Conservation (phyloP, 805 yeast species). For the Maudiozyma bulderi region DNA sequence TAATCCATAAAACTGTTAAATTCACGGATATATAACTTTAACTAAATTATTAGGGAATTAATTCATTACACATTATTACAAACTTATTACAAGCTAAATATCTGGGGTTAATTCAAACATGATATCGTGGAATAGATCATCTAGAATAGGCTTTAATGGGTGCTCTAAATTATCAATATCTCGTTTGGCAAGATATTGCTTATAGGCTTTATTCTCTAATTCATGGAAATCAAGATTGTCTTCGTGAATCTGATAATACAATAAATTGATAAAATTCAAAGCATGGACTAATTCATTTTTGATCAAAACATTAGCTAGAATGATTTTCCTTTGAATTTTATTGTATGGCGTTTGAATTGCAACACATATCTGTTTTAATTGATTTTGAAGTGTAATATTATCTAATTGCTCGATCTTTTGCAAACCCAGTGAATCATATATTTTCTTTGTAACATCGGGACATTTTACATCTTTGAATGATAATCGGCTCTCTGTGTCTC, state of each 20-base stretch:
- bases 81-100: not conserved
- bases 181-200: not conserved
- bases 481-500: not conserved
- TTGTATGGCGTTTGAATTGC: slow-evolving; percentile 27
- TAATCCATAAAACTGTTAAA: too few relatives aligned
- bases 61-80: not conserved
- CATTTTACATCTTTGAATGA: slow-evolving; percentile 1
- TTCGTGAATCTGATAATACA: not conserved
- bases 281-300: slow-evolving; percentile 2
- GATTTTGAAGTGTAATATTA: slow-evolving; percentile 26
- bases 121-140: slow-evolving; percentile 1
- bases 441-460: slow-evolving; percentile 1
- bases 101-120: not conserved
- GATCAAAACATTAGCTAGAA: slow-evolving; percentile 9
- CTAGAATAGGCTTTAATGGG: slow-evolving; percentile 1
- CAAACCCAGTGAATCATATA: slow-evolving; percentile 6
- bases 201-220: slow-evolving; percentile 1
- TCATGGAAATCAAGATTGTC: slow-evolving; percentile 1
- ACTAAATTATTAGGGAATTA: not conserved
- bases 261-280: slow-evolving; percentile 3
- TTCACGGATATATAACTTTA: too few relatives aligned
- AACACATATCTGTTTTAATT: slow-evolving; percentile 28
- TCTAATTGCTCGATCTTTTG: slow-evolving; percentile 24
- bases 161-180: slow-evolving; percentile 5
- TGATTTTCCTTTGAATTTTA: slow-evolving; percentile 20